Base-by-base conservation (phyloP, 164 flowering plant genomes). In the Vitis amurensis region DNA sequence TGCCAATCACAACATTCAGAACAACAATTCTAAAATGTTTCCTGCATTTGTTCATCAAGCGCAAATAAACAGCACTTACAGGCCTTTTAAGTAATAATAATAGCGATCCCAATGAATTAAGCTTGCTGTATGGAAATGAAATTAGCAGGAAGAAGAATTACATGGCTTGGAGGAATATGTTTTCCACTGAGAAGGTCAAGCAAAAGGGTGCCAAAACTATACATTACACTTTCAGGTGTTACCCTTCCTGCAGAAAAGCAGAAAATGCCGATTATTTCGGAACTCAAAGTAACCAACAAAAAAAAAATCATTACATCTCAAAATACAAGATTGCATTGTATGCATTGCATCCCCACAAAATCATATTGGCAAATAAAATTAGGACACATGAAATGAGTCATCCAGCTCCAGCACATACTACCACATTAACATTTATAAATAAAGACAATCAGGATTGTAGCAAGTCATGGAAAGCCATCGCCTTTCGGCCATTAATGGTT, bases 101-200 rank as follows among this genome's bases (percentile, higher is more conserved):
- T 37, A 37, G 44, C 7, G 4, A 37, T 37, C 44, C 44, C 7
- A 37, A 37, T 37, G 44, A 37, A 37, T 37, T 37, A 37, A 37
- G 44, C 44, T 37, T 37, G 44, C 44, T 37, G 44, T 37, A 37
- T 37, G 44, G 44, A 37, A 37, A 37, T 37, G 44, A 37, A 37
- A 37, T 37, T 37, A 37, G 44, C 44, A 47, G 57, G 47, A 44
- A 51, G 17, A 29, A 64, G 29, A 68, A 97, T 86, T 79, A 94
- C 98, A 81, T 90, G 98, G 77, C 97, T 94, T 14, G 97, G 98
- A 73, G 98, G 98, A 68, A 94, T 94, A 82, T 94, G 97, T 68
- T 94, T 94, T 67, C 98, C 98, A 81, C 97, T 92, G 50, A 94
- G 87, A 77, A 94, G 95, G 72, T 94, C 98, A 68, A 94, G 91